Base-by-base conservation (phyloP, 495 filamentous ascomycete species). In the Sphaerosporella brunnea region DNA sequence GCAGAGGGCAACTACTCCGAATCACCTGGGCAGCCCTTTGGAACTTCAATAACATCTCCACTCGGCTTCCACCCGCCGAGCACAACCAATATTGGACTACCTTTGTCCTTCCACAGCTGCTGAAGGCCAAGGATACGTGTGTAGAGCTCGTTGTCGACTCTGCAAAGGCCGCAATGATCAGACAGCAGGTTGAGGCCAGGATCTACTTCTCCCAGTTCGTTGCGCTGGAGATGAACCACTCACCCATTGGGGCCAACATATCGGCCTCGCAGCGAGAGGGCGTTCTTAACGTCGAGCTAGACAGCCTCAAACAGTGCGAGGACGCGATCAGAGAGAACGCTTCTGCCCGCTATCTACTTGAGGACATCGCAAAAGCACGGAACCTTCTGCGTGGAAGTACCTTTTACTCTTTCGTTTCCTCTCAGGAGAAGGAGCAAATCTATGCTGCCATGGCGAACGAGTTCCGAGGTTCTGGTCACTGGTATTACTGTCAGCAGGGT, bases 401-500 rank as follows among this genome's bases (percentile, higher is more conserved):
- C 4, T 62, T 66, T 36, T 67, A 68, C 39, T 45, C 49, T 0
- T 20, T 53, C 3, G 58, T 67, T 48, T 55, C 63, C 15, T 42
- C 53, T 3, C 56, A 67, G 2, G 68, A 70, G 55, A 59, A 60
- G 51, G 53, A 52, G 13, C 53, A 54, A 1, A 60, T 77, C 9
- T 66, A 73, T 15, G 30, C 54, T 1, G 72, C 69, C 3, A 78
- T 78, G 73, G 48, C 64, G 3, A 48, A 40, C 0, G 68, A 69
- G 44, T 75, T 77, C 24, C 49, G 28, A 1, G 67, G 69, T 2
- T 78, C 69, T 3, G 76, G 77, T 0, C 75, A 80, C 58, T 82
- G 75, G 79, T 84, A 82, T 61, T 67, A 67, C 13, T 83, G 78
- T 49, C 60, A 45, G 34, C 82, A 83, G 61, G 70, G 72, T 0